Percentiles rank a stretch among this genome's conserved stretches.
Conservation (phyloP, 345 rosid genomes). For the Populus ilicifolia region DNA sequence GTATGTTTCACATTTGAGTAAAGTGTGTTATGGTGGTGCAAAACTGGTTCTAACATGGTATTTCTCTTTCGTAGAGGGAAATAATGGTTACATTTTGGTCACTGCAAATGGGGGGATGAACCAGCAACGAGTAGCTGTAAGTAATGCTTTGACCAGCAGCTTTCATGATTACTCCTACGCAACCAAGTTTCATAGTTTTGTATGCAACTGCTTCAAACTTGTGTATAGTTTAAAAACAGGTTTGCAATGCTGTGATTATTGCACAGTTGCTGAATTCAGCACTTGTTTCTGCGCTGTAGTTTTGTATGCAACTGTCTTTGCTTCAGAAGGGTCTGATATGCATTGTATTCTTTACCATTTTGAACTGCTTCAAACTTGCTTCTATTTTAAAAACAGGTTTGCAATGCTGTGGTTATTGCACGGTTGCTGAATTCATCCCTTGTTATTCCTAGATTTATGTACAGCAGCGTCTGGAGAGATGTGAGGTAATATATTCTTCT, state of each 20-base stretch:
- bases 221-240: slow-evolving; percentile 39
- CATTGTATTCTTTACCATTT: not conserved
- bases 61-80: slow-evolving; percentile 49
- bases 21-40: not conserved
- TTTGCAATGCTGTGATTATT: slow-evolving; percentile 85
- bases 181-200: not conserved
- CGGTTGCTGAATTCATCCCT: slow-evolving; percentile 85
- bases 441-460: slow-evolving; percentile 83
- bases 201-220: slow-evolving; percentile 5
- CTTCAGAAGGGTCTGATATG: not conserved
- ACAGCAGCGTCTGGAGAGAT: slow-evolving; percentile 94
- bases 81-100: slow-evolving; percentile 79
- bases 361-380: slow-evolving; percentile 14
- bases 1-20: not conserved
- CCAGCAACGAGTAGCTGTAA: slow-evolving; percentile 97
- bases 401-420: slow-evolving; percentile 86
- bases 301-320: not conserved
- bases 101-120: slow-evolving; percentile 98
- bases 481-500: slow-evolving; percentile 50
- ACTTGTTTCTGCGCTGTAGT: slow-evolving; percentile 38
- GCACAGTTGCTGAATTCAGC: slow-evolving; percentile 79
- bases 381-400: slow-evolving; percentile 49
- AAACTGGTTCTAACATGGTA: slow-evolving; percentile 6
- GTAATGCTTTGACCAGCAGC: slow-evolving; percentile 25
- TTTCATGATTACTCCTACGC: not conserved